These are phyloP conservation scores for Cryphonectria naterciae DNA, from an alignment of 2,329 filamentous ascomycete genomes.

Conservation along the genomic window DNA sequence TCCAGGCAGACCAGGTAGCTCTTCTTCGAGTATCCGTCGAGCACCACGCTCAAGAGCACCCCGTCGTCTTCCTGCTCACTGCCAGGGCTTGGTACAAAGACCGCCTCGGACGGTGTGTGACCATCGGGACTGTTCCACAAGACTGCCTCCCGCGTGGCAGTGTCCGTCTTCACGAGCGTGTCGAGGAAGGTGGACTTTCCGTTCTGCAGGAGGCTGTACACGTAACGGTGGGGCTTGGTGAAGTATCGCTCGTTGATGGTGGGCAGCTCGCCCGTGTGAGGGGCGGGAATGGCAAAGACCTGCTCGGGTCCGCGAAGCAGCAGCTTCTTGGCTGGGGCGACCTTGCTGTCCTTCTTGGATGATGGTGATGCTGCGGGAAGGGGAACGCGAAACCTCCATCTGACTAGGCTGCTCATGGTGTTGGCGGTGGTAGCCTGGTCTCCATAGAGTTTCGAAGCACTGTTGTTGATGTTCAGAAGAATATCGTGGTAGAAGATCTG, in stretches of 20 bases:
- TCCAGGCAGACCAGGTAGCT: constrained; percentile 71
- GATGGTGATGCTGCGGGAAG: background rate
- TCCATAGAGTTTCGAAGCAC: constrained; percentile 48
- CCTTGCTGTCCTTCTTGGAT: background rate
- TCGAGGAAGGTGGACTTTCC: constrained; percentile 66
- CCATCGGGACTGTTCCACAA: constrained; percentile 62
- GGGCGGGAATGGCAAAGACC: constrained; percentile 50
- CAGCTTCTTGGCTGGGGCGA: background rate
- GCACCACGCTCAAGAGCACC: constrained; percentile 54
- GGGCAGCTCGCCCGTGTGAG: constrained; percentile 66
- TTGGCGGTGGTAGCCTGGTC: constrained; percentile 44
- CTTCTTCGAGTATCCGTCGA: constrained; percentile 60
- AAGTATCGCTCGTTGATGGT: constrained; percentile 64
- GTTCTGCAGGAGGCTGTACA: constrained; percentile 61
- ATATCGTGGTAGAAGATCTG: constrained; percentile 72
- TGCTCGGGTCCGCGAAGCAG: background rate
- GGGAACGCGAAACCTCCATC: constrained; percentile 49
- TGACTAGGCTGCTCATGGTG: constrained; percentile 44
- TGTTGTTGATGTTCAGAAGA: constrained; percentile 57
- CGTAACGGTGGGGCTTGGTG: constrained; percentile 60
- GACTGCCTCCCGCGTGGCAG: constrained; percentile 52
- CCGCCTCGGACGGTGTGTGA: constrained; percentile 71
- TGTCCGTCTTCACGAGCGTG: constrained; percentile 67
- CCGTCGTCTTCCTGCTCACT: constrained; percentile 40
- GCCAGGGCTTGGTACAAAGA: constrained; percentile 63